Base-by-base conservation (phyloP, 73 alveolate species). In the Paramecium tetraurelia region DNA sequence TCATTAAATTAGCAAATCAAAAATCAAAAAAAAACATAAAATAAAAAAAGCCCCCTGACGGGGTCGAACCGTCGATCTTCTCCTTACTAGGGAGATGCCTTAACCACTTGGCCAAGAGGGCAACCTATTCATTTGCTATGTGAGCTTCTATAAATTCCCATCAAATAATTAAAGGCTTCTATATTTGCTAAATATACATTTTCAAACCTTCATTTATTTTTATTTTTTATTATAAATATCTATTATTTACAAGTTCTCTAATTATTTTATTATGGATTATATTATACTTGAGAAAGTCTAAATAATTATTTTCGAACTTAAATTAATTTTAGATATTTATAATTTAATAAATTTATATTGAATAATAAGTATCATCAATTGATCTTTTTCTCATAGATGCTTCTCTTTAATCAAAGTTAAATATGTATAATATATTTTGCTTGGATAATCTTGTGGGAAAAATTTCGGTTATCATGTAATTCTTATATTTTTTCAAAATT, bases 31-130 rank as follows among this genome's bases (percentile, higher is more conserved):
- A 63, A 10, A 3, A 22, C 24, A 22, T n/a, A 63, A 53, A 53
- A 41, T 41, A 18, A 94, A 95, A 95, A 95, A 93, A 77, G 68
- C 99, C 99, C 94, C 97, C 96, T 96, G 97, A 92, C 98, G 99
- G 99, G 99, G 85, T 97, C 97, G 99, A 97, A 96, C 99, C 99
- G 96, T 85, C 97, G 99, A 97, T 98, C 99, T 96, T 97, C 97
- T 95, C 99, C 99, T 97, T 97, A 97, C 99, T 94, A 97, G 97
- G 98, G 98, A 95, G 96, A 97, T 93, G 99, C 99, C 97, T 98
- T 97, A 80, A 97, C 99, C 99, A 94, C 99, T 97, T 94, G 97
- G 99, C 99, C 96, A 97, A 96, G 94, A 97, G 95, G 99, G 99
- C 99, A 63, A 63, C 84, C 84, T 59, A 63, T 63, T 63, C 27